These are phyloP conservation scores for Colletotrichum australisinense DNA, from an alignment of 2,329 filamentous ascomycete genomes.

Conservation along the genomic window DNA sequence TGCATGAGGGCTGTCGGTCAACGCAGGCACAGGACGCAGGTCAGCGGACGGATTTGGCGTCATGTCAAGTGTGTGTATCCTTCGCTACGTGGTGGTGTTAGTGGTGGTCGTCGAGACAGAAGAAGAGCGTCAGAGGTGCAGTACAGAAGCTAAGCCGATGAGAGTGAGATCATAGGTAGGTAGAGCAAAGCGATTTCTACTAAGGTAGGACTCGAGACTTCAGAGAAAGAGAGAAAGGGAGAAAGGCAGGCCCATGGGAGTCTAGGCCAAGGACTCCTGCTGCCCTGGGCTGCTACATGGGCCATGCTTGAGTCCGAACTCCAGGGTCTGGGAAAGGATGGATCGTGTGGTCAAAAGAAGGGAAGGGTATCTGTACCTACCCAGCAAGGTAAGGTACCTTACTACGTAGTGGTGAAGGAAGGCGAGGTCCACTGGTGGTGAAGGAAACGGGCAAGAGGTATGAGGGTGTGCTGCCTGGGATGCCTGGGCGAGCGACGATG, in stretches of 20 bases:
- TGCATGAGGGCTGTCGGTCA: constrained; percentile 10
- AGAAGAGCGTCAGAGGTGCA: background rate
- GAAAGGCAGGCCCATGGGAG: background rate
- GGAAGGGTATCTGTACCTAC: too few relatives aligned
- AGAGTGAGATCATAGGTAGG: background rate
- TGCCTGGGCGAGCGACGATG: constrained; percentile 16
- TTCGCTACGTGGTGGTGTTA: background rate
- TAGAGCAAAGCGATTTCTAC: background rate
- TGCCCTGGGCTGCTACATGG: background rate
- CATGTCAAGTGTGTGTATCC: background rate
- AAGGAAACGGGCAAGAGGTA: background rate
- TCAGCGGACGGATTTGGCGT: constrained; percentile 25
- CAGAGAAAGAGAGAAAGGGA: background rate
- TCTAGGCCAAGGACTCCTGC: background rate
- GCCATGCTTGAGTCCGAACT: constrained; percentile 14
- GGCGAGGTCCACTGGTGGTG: background rate
- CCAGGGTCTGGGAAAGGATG: constrained; percentile 25
- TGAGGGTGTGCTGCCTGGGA: constrained; percentile 30
- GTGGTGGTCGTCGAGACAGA: background rate
- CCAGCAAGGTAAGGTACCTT: too few relatives aligned
- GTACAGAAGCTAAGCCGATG: background rate
- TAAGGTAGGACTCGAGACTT: background rate
- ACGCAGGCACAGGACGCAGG: constrained; percentile 25
- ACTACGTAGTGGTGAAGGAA: too few relatives aligned
- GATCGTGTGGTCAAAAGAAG: too few relatives aligned